Percentiles rank a stretch among this genome's conserved stretches.
Conservation (phyloP, 805 yeast genomes). For the Candida methanosorbosa region DNA sequence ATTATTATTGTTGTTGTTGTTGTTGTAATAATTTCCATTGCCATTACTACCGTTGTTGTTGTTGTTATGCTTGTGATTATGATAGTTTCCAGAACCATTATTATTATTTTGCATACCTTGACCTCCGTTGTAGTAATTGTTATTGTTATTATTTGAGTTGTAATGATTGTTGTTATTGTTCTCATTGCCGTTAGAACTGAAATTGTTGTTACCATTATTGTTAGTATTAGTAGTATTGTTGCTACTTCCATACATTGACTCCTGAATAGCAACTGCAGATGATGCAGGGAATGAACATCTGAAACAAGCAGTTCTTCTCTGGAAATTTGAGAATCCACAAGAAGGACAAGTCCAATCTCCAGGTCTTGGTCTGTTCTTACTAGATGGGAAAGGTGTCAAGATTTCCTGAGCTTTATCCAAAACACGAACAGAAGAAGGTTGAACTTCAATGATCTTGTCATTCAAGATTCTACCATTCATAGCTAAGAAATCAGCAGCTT, state of each 20-base stretch:
- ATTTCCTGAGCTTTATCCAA: constrained; percentile 78
- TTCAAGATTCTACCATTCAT: constrained; percentile 71
- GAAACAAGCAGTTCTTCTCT: constrained; percentile 88
- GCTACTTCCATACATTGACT: constrained; percentile 34
- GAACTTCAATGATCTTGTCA: constrained; percentile 74
- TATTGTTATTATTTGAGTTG: constrained; percentile 5
- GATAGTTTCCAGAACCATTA: constrained; percentile 8
- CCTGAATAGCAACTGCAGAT: constrained; percentile 62
- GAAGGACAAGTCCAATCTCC: constrained; percentile 99
- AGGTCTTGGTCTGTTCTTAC: constrained; percentile 83
- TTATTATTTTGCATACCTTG: constrained; percentile 1
- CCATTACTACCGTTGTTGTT: constrained; percentile 11
- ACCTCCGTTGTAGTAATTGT: constrained; percentile 7
- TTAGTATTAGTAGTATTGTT: background rate
- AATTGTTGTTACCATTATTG: constrained; percentile 4
- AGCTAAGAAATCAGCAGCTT: constrained; percentile 68
- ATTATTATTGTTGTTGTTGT: constrained; percentile 6
- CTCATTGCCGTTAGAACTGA: constrained; percentile 6
- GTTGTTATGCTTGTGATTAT: constrained; percentile 9
- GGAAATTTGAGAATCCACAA: constrained; percentile 92
- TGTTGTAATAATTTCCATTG: constrained; percentile 4
- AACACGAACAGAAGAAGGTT: constrained; percentile 73
- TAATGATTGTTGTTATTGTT: constrained; percentile 4
- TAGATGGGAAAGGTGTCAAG: constrained; percentile 75
- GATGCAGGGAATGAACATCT: constrained; percentile 85